phyloP scores from a whole-genome alignment of 441 rosid genomes.

The Flueggea neowawraea region DNA sequence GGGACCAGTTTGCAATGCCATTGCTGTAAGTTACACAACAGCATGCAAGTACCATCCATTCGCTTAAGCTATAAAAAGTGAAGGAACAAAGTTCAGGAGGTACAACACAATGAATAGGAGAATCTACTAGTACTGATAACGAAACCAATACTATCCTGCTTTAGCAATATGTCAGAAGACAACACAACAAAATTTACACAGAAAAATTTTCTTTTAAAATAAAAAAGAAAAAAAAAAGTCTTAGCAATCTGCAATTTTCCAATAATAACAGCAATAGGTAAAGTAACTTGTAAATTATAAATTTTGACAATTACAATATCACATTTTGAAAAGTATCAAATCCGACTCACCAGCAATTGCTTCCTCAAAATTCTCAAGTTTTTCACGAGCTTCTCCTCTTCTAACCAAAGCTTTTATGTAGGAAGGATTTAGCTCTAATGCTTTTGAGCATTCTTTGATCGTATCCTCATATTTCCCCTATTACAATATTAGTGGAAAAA shows the following conservation, averaged over 20 bases:
- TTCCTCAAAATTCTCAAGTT: conserved; percentile 84
- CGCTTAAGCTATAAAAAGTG: not conserved
- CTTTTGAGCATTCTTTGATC: conserved; percentile 79
- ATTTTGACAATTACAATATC: not conserved
- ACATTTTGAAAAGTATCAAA: not conserved
- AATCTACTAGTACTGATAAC: too few species aligned
- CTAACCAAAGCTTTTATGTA: conserved; percentile 74
- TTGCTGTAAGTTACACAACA: not conserved
- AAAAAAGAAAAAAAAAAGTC: too few species aligned
- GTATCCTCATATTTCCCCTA: conserved; percentile 83
- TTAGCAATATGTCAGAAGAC: too few species aligned
- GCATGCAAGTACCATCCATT: not conserved
- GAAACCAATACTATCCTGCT: too few species aligned
- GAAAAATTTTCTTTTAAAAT: too few species aligned
- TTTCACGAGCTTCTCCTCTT: conserved; percentile 89
- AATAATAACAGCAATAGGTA: too few species aligned
- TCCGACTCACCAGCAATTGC: conserved; percentile 65
- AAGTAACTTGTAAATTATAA: not conserved
- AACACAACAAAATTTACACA: too few species aligned
- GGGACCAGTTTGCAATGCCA: not conserved
- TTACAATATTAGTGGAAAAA: conserved; percentile 1
- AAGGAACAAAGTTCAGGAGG: not conserved
- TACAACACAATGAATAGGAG: not conserved
- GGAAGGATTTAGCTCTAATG: conserved; percentile 74
- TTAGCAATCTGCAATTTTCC: too few species aligned